Evolutionary conservation across 2,329 filamentous ascomycete genomes (phyloP).

Genomic region (Penicillium decumbens): DNA sequence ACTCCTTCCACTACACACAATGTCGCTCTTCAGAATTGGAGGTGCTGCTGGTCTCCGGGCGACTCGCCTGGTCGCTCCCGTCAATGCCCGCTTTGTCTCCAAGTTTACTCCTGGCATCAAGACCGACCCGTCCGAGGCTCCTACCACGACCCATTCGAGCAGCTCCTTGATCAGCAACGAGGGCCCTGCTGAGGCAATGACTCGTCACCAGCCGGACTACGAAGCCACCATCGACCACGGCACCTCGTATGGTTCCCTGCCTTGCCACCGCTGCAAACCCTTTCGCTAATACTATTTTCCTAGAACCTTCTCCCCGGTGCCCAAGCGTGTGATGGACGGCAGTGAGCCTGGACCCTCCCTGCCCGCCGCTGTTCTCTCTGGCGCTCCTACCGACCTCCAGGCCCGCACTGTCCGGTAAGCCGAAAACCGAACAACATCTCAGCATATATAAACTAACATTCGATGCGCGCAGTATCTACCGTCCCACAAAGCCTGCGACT

Average conservation of each 20-base stretch:
- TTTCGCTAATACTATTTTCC: conserved; percentile 24
- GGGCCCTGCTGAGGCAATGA: conserved; percentile 47
- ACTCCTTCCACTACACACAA: conserved; percentile 38
- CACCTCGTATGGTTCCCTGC: conserved; percentile 65
- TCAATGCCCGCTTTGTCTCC: conserved; percentile 38
- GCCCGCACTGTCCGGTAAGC: conserved; percentile 84
- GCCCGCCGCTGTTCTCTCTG: conserved; percentile 81
- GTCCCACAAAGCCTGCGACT: conserved; percentile 86
- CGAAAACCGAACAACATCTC: background rate
- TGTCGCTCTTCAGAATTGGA: conserved; percentile 63
- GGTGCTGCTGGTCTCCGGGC: conserved; percentile 34
- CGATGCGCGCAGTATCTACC: conserved; percentile 67
- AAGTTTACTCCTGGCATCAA: conserved; percentile 45
- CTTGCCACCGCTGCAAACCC: conserved; percentile 4
- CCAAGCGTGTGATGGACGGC: conserved; percentile 83
- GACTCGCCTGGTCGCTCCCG: conserved; percentile 26
- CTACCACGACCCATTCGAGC: conserved; percentile 34
- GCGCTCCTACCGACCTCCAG: conserved; percentile 89
- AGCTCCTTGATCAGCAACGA: conserved; percentile 51
- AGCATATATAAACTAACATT: conserved; percentile 8
- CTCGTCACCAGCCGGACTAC: conserved; percentile 74
- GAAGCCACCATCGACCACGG: conserved; percentile 76
- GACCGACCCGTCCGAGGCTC: conserved; percentile 47
- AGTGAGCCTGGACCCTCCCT: conserved; percentile 72
- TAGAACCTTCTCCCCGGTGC: conserved; percentile 86